Conservation (phyloP, 306 rosid genomes). For the Malus domestica region DNA sequence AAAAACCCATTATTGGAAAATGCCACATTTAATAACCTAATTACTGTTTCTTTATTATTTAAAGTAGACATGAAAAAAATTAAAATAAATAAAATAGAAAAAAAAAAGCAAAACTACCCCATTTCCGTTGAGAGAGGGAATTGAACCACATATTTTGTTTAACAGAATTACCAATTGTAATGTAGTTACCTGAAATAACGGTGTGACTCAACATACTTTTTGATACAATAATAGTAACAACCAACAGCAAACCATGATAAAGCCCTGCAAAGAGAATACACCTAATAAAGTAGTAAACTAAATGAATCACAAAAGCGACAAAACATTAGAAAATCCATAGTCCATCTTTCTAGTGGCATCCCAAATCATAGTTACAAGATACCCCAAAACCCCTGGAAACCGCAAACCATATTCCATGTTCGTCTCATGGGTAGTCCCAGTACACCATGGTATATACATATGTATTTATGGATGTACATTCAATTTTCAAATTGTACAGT, state of each 20-base stretch:
- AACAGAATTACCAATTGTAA: background rate
- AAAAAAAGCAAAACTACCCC: too few relatives aligned
- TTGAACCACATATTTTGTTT: background rate
- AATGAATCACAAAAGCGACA: background rate
- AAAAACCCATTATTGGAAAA: too few relatives aligned
- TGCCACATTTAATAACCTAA: too few relatives aligned
- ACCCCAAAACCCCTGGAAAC: background rate
- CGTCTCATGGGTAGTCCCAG: background rate
- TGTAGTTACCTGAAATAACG: constrained; percentile 74
- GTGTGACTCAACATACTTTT: constrained; percentile 85
- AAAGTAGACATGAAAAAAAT: too few relatives aligned
- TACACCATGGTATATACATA: background rate
- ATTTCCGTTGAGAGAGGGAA: too few relatives aligned
- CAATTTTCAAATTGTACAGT: background rate
- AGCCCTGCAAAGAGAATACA: constrained; percentile 49
- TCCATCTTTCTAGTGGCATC: background rate
- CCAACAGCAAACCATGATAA: constrained; percentile 99
- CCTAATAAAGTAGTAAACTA: constrained; percentile 1
- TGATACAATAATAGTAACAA: constrained; percentile 91
- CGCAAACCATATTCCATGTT: background rate
- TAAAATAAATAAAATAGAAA: too few relatives aligned
- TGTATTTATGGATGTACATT: background rate
- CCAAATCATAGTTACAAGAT: background rate
- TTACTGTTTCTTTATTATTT: too few relatives aligned
- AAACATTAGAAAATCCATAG: background rate